Percentiles rank a stretch among this genome's conserved stretches.
Evolutionary conservation across 2,329 filamentous ascomycete genomes (phyloP).

Genomic region (Ilyonectria mors-panacis): DNA sequence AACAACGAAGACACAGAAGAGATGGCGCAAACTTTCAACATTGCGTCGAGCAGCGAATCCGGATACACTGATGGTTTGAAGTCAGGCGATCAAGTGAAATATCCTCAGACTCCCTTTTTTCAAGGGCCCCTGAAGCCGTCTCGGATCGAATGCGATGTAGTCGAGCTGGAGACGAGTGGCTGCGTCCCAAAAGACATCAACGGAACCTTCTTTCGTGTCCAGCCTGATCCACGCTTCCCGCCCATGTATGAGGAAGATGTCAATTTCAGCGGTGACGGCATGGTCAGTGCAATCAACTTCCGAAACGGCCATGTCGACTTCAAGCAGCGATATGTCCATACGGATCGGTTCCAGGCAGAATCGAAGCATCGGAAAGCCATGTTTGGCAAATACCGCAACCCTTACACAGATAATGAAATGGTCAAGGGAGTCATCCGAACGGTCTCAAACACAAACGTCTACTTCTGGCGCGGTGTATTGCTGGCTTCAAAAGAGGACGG

Average conservation of each 20-base stretch:
- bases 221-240: slow-evolving; percentile 32
- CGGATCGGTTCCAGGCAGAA: slow-evolving; percentile 10
- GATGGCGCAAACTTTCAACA: background rate
- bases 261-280: slow-evolving; percentile 34
- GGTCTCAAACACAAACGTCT: slow-evolving; percentile 15
- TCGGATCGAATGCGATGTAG: slow-evolving; percentile 21
- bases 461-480: slow-evolving; percentile 4
- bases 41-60: background rate
- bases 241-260: slow-evolving; percentile 30
- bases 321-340: slow-evolving; percentile 15
- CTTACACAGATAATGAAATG: slow-evolving; percentile 18
- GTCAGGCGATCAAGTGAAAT: background rate
- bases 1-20: background rate
- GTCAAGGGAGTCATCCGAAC: slow-evolving; percentile 11
- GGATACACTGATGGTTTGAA: slow-evolving; percentile 8
- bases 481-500: slow-evolving; percentile 17
- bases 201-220: slow-evolving; percentile 35
- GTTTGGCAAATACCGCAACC: slow-evolving; percentile 28
- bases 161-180: slow-evolving; percentile 16
- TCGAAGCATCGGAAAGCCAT: slow-evolving; percentile 12
- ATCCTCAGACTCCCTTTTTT: slow-evolving; percentile 17
- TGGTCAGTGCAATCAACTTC: slow-evolving; percentile 25
- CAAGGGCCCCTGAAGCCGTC: slow-evolving; percentile 17
- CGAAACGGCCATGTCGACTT: slow-evolving; percentile 17
- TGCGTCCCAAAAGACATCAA: slow-evolving; percentile 28